phyloP scores from a whole-genome alignment of 768 basidiomycete genomes.

The Mycena amicta region DNA sequence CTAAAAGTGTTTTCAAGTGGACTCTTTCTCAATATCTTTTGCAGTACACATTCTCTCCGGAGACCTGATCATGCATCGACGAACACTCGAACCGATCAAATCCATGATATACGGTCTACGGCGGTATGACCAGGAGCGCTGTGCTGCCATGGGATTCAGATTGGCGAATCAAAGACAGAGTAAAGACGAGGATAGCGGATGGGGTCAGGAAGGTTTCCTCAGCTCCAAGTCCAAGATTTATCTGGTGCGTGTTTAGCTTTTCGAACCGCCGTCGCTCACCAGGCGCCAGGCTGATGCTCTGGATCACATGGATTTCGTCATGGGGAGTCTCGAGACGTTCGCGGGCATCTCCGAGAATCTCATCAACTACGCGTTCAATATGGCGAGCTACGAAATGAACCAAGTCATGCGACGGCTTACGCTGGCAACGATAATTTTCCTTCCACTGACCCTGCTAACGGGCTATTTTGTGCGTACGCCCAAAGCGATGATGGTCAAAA shows the following conservation, averaged over 20 bases:
- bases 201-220: constrained; percentile 56
- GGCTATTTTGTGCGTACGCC: constrained; percentile 42
- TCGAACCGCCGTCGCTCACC: not conserved
- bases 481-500: not conserved
- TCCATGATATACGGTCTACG: constrained; percentile 69
- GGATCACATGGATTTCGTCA: constrained; percentile 76
- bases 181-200: not conserved
- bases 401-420: constrained; percentile 67
- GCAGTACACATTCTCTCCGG: constrained; percentile 77
- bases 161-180: constrained; percentile 25
- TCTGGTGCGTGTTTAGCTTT: constrained; percentile 42
- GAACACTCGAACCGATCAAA: constrained; percentile 73
- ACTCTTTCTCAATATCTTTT: not conserved
- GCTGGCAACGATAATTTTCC: constrained; percentile 50
- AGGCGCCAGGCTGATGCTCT: constrained; percentile 62
- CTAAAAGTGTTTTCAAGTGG: constrained; percentile 4
- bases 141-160: constrained; percentile 40
- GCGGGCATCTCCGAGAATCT: constrained; percentile 69
- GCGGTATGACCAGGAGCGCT: constrained; percentile 70
- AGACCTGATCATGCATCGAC: constrained; percentile 73
- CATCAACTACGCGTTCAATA: constrained; percentile 76
- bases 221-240: constrained; percentile 72
- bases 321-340: constrained; percentile 75
- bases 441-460: constrained; percentile 51
- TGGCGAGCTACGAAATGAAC: constrained; percentile 77